Evolutionary conservation across 805 yeast species (phyloP), one percentile per base, ranked within the genome.

Genomic region (Ogataea methanolica): DNA sequence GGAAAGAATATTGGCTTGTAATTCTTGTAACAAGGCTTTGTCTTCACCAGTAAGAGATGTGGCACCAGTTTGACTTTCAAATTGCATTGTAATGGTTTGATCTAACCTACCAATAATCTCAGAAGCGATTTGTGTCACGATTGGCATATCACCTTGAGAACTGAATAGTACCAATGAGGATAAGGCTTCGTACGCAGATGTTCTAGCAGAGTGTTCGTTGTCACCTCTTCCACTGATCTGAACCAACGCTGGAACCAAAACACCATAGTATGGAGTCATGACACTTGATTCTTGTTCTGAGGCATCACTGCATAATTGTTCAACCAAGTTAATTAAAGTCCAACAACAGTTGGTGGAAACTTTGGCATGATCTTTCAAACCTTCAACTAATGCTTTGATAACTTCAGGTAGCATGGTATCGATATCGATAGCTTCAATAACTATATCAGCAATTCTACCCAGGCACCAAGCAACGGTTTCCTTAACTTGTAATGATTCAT

Each of bases 401-500:
- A 94, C 81, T 40, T 72, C 73, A 26, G 92, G 89, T 53, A 94
- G 74, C 62, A 83, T 84, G 5, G 69, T 66, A 39, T 79, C 74
- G 26, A 79, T 64, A 57, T 85, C 86, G 53, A 92, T 82, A 5
- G 95, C 88, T 44, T 79, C 87, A 52, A 87, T 78, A 39, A 84
- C 88, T 44, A 85, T 71, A 62, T 94, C 98, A 11, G 97, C 95
- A 58, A 94, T 88, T 68, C 97, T 82, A 48, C 99, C 99, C 51
- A 94, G 74, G 71, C 98, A 92, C 99, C 99, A 94, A 4, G 98
- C 95, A 33, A 90, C 97, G 1, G 99, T 91, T 63, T 94, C 99
- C 64, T 88, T 86, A 26, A 94, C 99, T 62, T 89, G 96, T 55
- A 89, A 72, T 34, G 77, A 71, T 29, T 80, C 78, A 67, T 94